Evolutionary conservation across 2,329 filamentous ascomycete genomes (phyloP).

Genomic region (Pyrenochaeta sp.): DNA sequence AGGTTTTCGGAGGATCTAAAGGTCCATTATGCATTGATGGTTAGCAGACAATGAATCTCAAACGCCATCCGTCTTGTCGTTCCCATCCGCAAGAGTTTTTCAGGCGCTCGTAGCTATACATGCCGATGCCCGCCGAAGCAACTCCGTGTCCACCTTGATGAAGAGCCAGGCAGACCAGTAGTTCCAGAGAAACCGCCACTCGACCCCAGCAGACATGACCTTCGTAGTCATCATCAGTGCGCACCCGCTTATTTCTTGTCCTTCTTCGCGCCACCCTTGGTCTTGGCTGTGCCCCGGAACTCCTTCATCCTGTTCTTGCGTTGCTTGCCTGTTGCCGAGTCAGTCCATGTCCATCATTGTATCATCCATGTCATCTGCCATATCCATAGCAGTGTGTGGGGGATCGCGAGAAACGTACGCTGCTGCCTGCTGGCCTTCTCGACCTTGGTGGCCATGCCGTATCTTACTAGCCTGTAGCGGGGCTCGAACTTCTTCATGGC

Average conservation of each 20-base stretch:
- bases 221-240: constrained; percentile 39
- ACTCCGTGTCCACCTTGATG: constrained; percentile 46
- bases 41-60: constrained; percentile 50
- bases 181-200: constrained; percentile 44
- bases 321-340: constrained; percentile 84
- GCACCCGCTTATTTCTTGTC: constrained; percentile 70
- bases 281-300: constrained; percentile 96
- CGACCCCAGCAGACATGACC: constrained; percentile 39
- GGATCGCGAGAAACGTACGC: constrained; percentile 72
- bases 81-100: constrained; percentile 49
- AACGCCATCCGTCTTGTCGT: constrained; percentile 52
- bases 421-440: constrained; percentile 99
- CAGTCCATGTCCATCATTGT: constrained; percentile 34
- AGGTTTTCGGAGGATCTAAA: constrained; percentile 32
- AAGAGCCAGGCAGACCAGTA: constrained; percentile 42
- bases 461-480: constrained; percentile 93
- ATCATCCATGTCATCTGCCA: constrained; percentile 13
- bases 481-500: constrained; percentile 99
- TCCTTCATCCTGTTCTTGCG: constrained; percentile 99
- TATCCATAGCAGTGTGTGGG: constrained; percentile 11
- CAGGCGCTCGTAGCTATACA: constrained; percentile 51
- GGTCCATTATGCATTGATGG: constrained; percentile 53
- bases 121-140: constrained; percentile 46
- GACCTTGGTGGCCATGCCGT: constrained; percentile 91
- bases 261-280: constrained; percentile 93